Conservation (phyloP, 257 asterid genomes). For the Fraxinus pennsylvanica region DNA sequence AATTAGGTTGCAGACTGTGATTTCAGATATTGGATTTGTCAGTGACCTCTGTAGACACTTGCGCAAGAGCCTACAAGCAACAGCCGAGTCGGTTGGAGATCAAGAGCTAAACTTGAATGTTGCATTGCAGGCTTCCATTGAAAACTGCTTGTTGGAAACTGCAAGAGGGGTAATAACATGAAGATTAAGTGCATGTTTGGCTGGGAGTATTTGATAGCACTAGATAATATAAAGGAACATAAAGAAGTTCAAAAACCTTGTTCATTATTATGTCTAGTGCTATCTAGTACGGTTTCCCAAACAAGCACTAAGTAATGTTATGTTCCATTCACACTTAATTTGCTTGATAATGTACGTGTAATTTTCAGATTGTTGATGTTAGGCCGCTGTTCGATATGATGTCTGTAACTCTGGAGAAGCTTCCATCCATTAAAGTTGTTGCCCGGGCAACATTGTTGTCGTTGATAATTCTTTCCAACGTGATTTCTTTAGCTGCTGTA, state of each 20-base stretch:
- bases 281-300: neutral
- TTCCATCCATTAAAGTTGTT: slow-evolving; percentile 68
- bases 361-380: slow-evolving; percentile 70
- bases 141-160: slow-evolving; percentile 84
- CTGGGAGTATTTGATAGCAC: neutral
- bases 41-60: slow-evolving; percentile 89
- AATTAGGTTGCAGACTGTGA: slow-evolving; percentile 60
- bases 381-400: slow-evolving; percentile 88
- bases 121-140: slow-evolving; percentile 68
- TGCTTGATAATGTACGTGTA: slow-evolving; percentile 19
- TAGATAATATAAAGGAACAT: neutral
- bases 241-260: neutral
- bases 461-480: slow-evolving; percentile 79
- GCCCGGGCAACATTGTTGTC: slow-evolving; percentile 88
- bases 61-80: slow-evolving; percentile 89
- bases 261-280: neutral
- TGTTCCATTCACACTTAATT: neutral
- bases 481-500: slow-evolving; percentile 69
- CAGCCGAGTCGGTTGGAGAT: slow-evolving; percentile 72
- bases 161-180: slow-evolving; percentile 81
- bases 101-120: slow-evolving; percentile 59
- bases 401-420: slow-evolving; percentile 89
- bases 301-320: neutral
- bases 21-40: slow-evolving; percentile 82
- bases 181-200: neutral